Base-by-base conservation (phyloP, 1,284 basidiomycete species). In the Dichomitus squalens region DNA sequence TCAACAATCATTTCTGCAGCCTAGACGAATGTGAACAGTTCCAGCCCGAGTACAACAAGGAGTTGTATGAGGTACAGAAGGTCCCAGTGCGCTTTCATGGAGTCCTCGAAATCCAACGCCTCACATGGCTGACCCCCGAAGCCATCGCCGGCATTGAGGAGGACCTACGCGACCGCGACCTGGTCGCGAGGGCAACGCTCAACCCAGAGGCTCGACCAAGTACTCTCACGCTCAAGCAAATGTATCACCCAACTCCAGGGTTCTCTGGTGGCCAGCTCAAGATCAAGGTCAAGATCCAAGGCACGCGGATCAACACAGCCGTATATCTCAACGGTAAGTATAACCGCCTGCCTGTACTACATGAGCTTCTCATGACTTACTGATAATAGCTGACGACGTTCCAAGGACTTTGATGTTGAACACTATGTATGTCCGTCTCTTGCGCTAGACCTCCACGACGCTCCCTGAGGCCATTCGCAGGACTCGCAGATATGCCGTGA, bases 101-200 rank as follows among this genome's bases (percentile, higher is more conserved):
- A 1, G 64, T 76, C 7, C 69, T 86, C 1, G 73, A 74, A 47
- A 75, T 87, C 50, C 61, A 72, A 12, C 54, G 68, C 2, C 71
- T 80, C 0, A 60, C 68, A 0, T 83, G 81, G 76, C 74, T 87
- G 18, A 79, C 81, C 0, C 69, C 72, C 0, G 65, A 66, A 51
- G 84, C 81, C 3, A 51, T 61, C 21, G 62, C 71, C 49, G 69
- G 59, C 52, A 64, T 86, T 6, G 70, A 81, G 48, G 38, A 53
- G 6, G 81, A 82, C 51, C 65, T 86, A 16, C 72, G 72, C 27
- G 61, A 73, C 33, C 72, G 80, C 23, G 76, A 76, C 36, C 52
- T 63, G 14, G 29, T 20, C 4, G 43, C 54, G 18, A 55, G 52
- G 11, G 27, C 34, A 8, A 29, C 23, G 20, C 27, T 40, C 18